Conservation (phyloP, 148 eudicot genomes). For the Spergularia marina region DNA sequence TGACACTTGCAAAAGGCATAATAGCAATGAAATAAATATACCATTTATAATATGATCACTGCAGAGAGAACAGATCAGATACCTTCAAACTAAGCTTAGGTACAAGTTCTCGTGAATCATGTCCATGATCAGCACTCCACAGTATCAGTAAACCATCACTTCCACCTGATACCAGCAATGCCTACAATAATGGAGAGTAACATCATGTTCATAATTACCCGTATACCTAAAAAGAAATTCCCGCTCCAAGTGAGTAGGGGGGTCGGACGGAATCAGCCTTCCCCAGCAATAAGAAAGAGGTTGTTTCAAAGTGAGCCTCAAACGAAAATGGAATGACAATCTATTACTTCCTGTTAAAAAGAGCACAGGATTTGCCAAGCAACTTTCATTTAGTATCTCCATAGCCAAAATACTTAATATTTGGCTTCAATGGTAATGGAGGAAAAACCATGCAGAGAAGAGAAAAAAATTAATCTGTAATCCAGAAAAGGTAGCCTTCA, state of each 20-base stretch:
- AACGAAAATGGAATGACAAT: neutral
- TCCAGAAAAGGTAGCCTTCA: neutral
- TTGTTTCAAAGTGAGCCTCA: neutral
- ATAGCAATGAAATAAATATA: neutral
- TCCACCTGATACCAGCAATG: conserved; percentile 96
- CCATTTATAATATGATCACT: neutral
- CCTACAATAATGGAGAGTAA: conserved; percentile 43
- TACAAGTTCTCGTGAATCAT: conserved; percentile 89
- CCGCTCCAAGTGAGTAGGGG: neutral
- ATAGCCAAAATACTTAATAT: neutral
- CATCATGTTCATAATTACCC: neutral
- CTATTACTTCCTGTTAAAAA: neutral
- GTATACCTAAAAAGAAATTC: neutral
- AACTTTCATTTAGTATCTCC: neutral
- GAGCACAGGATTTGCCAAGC: neutral
- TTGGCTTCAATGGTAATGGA: neutral
- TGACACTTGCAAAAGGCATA: neutral
- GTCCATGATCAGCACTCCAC: conserved; percentile 91
- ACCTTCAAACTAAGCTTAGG: conserved; percentile 95
- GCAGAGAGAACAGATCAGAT: conserved; percentile 19
- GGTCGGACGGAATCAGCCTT: neutral
- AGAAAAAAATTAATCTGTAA: conserved; percentile 4
- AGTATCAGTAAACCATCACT: conserved; percentile 89
- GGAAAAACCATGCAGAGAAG: neutral
- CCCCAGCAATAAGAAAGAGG: neutral